phyloP scores from a whole-genome alignment of 257 asterid species.

The Ocimum tenuiflorum region DNA sequence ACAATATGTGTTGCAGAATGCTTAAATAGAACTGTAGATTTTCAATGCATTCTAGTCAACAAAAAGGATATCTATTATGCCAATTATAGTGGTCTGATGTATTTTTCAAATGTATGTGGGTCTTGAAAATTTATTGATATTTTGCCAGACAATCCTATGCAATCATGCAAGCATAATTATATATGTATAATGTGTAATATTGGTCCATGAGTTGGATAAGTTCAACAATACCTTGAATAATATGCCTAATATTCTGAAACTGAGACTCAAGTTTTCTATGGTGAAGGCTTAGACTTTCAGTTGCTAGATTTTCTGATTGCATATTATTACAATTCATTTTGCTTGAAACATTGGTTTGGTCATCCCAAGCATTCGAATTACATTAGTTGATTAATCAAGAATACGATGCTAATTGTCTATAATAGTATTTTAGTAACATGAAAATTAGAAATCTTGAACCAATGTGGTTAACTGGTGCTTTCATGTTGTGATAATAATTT shows the following conservation, averaged over 20 bases:
- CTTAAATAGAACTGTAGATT: background rate
- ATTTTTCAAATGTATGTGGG: too few species aligned
- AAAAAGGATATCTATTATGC: background rate
- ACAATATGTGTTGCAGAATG: background rate
- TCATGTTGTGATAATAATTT: conserved; percentile 10
- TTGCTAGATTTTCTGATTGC: background rate
- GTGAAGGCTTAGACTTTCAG: background rate
- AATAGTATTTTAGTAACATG: background rate
- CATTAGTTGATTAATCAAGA: background rate
- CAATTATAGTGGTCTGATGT: too few species aligned
- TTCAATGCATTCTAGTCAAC: background rate
- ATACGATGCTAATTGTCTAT: background rate
- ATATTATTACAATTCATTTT: background rate
- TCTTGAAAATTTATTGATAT: background rate
- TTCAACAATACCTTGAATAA: background rate
- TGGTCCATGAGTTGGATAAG: background rate
- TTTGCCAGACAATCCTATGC: background rate
- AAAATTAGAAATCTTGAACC: background rate
- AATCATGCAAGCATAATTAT: background rate
- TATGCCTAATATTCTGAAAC: background rate
- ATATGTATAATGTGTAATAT: too few species aligned
- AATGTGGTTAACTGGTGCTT: background rate
- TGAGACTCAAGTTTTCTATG: background rate
- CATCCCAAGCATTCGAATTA: background rate
- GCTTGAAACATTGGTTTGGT: background rate